Conservation (phyloP, 129 eudicot species). For the Heracleum sosnowskyi region DNA sequence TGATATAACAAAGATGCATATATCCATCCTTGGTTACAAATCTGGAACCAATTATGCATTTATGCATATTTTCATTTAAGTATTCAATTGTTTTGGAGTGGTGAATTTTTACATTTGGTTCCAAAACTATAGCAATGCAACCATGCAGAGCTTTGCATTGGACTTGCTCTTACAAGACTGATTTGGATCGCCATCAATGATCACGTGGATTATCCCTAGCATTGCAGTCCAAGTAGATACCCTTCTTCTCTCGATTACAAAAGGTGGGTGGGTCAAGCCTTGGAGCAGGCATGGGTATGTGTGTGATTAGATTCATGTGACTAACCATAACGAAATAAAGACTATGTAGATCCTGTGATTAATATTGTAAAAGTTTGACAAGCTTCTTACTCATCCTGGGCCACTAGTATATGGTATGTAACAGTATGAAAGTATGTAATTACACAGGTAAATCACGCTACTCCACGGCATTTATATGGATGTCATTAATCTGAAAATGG, state of each 20-base stretch:
- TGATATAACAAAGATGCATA: too few relatives aligned
- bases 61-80: too few relatives aligned
- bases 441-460: background rate
- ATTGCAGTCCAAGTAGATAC: background rate
- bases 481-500: background rate
- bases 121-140: too few relatives aligned
- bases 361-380: background rate
- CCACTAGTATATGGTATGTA: background rate
- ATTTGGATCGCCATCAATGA: too few relatives aligned
- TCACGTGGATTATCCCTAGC: background rate
- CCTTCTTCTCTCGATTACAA: background rate
- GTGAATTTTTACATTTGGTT: too few relatives aligned
- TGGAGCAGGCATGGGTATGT: background rate
- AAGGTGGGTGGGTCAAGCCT: background rate
- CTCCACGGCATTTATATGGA: background rate
- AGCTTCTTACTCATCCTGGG: background rate
- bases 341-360: background rate
- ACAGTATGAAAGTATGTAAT: background rate
- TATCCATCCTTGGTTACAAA: too few relatives aligned
- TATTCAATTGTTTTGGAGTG: too few relatives aligned
- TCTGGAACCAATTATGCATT: too few relatives aligned
- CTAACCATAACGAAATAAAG: background rate
- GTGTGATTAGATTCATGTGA: background rate
- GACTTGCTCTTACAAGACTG: too few relatives aligned
- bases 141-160: background rate